phyloP scores from a whole-genome alignment of 169 alveolate genomes.

The Plasmodium cynomolgi region DNA sequence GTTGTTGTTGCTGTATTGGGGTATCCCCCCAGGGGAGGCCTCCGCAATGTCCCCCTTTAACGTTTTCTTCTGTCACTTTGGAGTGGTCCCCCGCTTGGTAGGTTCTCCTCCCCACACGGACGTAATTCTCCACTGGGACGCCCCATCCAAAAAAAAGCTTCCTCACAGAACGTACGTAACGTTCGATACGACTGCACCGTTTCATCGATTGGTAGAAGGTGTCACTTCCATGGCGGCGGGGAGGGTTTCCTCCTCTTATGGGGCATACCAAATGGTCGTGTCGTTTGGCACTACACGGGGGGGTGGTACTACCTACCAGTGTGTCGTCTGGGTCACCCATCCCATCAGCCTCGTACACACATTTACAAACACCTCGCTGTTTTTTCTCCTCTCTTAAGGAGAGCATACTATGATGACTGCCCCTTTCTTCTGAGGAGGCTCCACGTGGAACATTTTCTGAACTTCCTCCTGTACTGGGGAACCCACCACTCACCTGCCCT shows the following conservation, averaged over 20 bases:
- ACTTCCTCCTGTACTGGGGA: not conserved
- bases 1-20: not conserved
- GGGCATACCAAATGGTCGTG: not conserved
- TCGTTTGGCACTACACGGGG: not conserved
- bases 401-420: not conserved
- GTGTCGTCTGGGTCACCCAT: not conserved
- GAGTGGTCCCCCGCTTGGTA: not conserved
- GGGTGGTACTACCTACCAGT: not conserved
- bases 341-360: not conserved
- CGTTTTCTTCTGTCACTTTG: not conserved
- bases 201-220: not conserved
- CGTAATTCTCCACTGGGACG: not conserved
- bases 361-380: not conserved
- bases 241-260: not conserved
- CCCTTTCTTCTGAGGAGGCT: not conserved
- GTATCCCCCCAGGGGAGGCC: not conserved
- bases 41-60: not conserved
- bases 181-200: not conserved
- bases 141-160: not conserved
- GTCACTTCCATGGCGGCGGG: not conserved
- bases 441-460: not conserved
- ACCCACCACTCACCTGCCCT: no score
- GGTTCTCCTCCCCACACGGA: not conserved
- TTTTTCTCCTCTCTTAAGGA: not conserved
- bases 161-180: slow-evolving; percentile 9